A percentile compares a stretch with the other conserved stretches of the same genome.
These are phyloP conservation scores for Aspergillus ochraceus DNA, from an alignment of 2,329 filamentous ascomycete genomes.

Conservation along the genomic window DNA sequence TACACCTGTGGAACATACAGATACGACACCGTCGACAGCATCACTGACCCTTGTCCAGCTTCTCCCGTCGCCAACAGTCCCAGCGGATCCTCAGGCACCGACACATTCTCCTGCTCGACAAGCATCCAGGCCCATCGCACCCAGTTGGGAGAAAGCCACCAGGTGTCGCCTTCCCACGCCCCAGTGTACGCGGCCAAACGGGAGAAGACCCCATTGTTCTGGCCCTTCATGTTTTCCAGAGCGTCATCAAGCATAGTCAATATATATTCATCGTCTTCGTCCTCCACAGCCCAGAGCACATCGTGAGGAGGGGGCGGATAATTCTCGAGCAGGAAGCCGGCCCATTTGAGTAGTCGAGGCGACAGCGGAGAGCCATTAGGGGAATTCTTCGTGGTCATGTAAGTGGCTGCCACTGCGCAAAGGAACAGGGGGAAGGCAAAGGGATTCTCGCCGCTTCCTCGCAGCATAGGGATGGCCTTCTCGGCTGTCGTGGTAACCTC, in stretches of 20 bases:
- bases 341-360: constrained; percentile 37
- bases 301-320: constrained; percentile 32
- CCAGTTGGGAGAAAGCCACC: constrained; percentile 40
- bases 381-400: constrained; percentile 12
- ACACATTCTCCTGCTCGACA: constrained; percentile 40
- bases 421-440: constrained; percentile 34
- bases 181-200: constrained; percentile 20
- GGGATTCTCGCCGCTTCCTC: constrained; percentile 22
- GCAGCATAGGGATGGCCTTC: constrained; percentile 18
- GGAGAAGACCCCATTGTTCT: constrained; percentile 13
- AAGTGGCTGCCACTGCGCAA: constrained; percentile 32
- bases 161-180: constrained; percentile 23
- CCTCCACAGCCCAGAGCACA: constrained; percentile 31
- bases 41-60: constrained; percentile 16
- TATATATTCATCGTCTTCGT: constrained; percentile 28
- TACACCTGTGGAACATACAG: constrained; percentile 38
- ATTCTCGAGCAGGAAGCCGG: constrained; percentile 34
- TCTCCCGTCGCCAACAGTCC: constrained; percentile 24
- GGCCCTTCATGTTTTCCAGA: constrained; percentile 18
- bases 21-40: constrained; percentile 32
- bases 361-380: constrained; percentile 24
- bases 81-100: constrained; percentile 36
- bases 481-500: constrained; percentile 21
- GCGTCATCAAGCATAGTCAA: constrained; percentile 24
- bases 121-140: constrained; percentile 47